phyloP scores from a whole-genome alignment of 2,329 filamentous ascomycete genomes.

The Exophiala sp. region DNA sequence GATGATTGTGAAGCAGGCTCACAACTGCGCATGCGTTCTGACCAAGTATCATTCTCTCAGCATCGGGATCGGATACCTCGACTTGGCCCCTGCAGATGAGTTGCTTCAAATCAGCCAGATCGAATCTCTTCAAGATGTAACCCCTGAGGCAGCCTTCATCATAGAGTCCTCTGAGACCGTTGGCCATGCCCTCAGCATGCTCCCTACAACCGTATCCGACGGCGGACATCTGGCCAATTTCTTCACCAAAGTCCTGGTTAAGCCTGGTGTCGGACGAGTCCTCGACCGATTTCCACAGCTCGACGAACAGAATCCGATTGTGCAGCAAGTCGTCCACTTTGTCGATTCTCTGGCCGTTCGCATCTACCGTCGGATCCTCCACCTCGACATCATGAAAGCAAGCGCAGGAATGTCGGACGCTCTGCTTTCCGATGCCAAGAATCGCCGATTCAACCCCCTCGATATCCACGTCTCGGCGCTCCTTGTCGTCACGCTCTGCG shows the following conservation, averaged over 20 bases:
- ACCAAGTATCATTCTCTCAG: conserved; percentile 12
- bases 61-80: conserved; percentile 6
- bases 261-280: background rate
- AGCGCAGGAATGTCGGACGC: background rate
- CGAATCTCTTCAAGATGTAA: background rate
- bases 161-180: background rate
- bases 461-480: conserved; percentile 17
- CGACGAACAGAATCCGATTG: conserved; percentile 9
- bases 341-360: background rate
- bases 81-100: background rate
- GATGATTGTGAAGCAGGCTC: conserved; percentile 1
- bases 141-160: background rate
- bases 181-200: background rate
- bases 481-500: conserved; percentile 17
- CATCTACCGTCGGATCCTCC: background rate
- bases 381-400: background rate
- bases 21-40: conserved; percentile 12
- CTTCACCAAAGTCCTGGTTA: background rate
- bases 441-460: conserved; percentile 16
- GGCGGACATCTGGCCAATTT: background rate
- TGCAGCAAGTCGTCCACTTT: background rate
- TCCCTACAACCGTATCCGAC: background rate
- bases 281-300: background rate
- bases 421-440: background rate
- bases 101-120: background rate